These are phyloP conservation scores for Piper betle DNA, from an alignment of 164 flowering plant genomes.

Conservation along the genomic window DNA sequence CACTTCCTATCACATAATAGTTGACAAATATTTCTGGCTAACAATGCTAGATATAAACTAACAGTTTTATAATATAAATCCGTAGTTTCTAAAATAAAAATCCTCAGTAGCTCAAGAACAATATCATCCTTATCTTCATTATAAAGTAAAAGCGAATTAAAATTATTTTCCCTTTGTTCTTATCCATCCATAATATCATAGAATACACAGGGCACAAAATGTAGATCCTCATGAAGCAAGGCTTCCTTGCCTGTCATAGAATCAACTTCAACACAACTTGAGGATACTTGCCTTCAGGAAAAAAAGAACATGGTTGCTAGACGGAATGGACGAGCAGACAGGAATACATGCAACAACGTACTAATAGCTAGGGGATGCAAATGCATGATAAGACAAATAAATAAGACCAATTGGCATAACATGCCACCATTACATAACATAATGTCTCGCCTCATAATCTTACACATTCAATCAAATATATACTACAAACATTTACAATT, in stretches of 20 bases:
- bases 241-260: conserved; percentile 42
- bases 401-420: too few species aligned
- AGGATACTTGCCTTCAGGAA: conserved; percentile 49
- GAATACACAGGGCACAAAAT: conserved; percentile 80
- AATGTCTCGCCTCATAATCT: too few species aligned
- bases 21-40: neutral
- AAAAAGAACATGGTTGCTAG: conserved; percentile 29
- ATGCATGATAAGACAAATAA: too few species aligned
- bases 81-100: conserved; percentile 56
- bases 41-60: neutral
- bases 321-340: too few species aligned
- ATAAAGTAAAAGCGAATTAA: conserved; percentile 53
- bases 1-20: conserved; percentile 9
- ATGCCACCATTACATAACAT: too few species aligned
- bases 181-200: conserved; percentile 77
- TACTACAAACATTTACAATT: too few species aligned
- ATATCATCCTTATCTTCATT: conserved; percentile 83
- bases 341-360: too few species aligned
- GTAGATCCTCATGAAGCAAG: conserved; percentile 47
- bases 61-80: neutral
- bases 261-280: conserved; percentile 43
- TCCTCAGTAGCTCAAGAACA: conserved; percentile 58
- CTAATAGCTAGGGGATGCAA: too few species aligned
- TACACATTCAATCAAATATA: too few species aligned
- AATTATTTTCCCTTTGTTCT: conserved; percentile 49